These are phyloP conservation scores for Aegilops bicornis DNA, from an alignment of 176 grass and related monocot species.

Conservation along the genomic window DNA sequence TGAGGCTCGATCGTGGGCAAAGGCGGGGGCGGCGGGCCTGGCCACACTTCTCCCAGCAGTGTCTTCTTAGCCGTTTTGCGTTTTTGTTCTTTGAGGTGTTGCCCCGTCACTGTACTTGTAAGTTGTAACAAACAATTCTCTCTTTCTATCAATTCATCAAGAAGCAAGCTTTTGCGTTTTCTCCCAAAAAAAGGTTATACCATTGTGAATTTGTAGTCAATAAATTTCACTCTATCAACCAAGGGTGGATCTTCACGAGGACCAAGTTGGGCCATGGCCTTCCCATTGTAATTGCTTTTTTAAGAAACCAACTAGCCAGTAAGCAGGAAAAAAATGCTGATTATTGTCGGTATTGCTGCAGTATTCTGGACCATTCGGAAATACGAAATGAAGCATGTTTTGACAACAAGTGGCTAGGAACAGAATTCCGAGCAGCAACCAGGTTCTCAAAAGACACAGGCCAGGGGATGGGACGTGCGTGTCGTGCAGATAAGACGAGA, in stretches of 20 bases:
- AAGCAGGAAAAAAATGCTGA: background rate
- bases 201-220: background rate
- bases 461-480: too few species aligned
- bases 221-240: background rate
- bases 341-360: background rate
- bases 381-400: background rate
- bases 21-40: background rate
- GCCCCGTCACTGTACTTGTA: background rate
- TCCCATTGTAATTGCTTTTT: background rate
- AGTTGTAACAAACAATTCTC: too few species aligned
- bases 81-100: background rate
- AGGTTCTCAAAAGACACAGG: too few species aligned
- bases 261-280: constrained; percentile 1
- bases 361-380: background rate
- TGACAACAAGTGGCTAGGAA: background rate
- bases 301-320: background rate
- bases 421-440: too few species aligned
- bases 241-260: background rate
- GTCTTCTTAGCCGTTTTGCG: background rate
- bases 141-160: too few species aligned
- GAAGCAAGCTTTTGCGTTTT: too few species aligned
- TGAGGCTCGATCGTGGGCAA: background rate
- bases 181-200: background rate
- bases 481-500: too few species aligned
- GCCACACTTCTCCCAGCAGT: background rate